Evolutionary conservation across 768 basidiomycete species (phyloP), one percentile per base, ranked within the genome.

Genomic region (Stropharia rugosoannulata): DNA sequence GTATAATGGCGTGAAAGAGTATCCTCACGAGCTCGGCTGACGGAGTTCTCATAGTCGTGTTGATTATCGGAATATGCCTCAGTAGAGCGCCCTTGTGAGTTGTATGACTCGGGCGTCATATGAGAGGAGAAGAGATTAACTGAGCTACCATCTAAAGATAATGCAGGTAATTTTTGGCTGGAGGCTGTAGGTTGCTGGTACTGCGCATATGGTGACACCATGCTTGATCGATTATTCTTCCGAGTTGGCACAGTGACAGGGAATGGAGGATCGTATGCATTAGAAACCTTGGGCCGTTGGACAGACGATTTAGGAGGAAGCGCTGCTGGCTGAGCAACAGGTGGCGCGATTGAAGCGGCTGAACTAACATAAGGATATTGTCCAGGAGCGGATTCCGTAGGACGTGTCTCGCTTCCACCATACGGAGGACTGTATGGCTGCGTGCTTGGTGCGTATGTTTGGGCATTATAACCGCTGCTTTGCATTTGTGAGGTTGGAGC

Each of bases 211-310:
- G 45, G 27, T 18, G 47, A 32, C 4, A 44, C 27, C 19, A 38
- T 49, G 18, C 41, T 40, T 41, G 58, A 11, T 36, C 58, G 59
- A 51, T 29, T 51, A 9, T 44, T 53, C 55, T 65, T 63, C 16
- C 65, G 64, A 38, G 54, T 62, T 4, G 64, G 61, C 16, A 60
- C 61, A 10, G 60, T 62, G 38, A 84, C 76, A 38, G 82, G 82
- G 55, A 90, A 80, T 32, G 89, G 89, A 2, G 89, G 89, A 61
- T 91, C 89, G 62, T 90, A 91, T 1, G 89, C 89, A 60, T 90
- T 88, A 12, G 74, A 76, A 35, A 82, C 69, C 70, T 84, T 89
- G 19, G 86, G 86, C 48, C 88, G 78, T 56, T 74, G 83, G n/a
- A 85, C 63, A 27, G 77, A 66, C 1, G 79, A 70, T 2, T 78